Percentiles rank a stretch among this genome's conserved stretches.
phyloP scores from a whole-genome alignment of 371 early-diverging fungal species.

The Lichtheimia ornata region DNA sequence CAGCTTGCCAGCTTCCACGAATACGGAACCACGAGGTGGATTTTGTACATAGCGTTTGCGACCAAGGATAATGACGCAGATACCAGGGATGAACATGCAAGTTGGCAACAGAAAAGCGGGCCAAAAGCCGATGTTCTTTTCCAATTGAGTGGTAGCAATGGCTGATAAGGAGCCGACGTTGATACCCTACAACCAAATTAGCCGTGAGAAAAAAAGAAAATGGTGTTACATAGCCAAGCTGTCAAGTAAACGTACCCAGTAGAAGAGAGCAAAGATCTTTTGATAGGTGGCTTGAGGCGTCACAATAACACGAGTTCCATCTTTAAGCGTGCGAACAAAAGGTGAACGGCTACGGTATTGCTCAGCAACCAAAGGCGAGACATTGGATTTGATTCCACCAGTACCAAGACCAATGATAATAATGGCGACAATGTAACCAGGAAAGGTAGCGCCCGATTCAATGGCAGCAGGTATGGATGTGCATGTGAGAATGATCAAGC shows the following conservation, averaged over 20 bases:
- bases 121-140: slow-evolving; percentile 60
- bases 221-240: too few species aligned
- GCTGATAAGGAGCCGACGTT: slow-evolving; percentile 72
- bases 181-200: slow-evolving; percentile 17
- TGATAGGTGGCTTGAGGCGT: slow-evolving; percentile 33
- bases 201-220: background rate
- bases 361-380: slow-evolving; percentile 49
- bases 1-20: slow-evolving; percentile 39
- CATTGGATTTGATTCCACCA: slow-evolving; percentile 56
- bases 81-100: slow-evolving; percentile 68
- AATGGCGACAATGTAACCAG: slow-evolving; percentile 66
- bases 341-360: slow-evolving; percentile 37
- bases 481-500: slow-evolving; percentile 65
- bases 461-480: slow-evolving; percentile 64
- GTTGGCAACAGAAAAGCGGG: slow-evolving; percentile 71
- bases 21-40: slow-evolving; percentile 64
- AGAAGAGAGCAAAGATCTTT: slow-evolving; percentile 28
- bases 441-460: slow-evolving; percentile 53
- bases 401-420: slow-evolving; percentile 71
- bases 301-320: slow-evolving; percentile 25
- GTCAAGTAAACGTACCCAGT: slow-evolving; percentile 5
- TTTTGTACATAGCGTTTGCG: slow-evolving; percentile 58
- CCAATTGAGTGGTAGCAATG: slow-evolving; percentile 58
- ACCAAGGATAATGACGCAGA: slow-evolving; percentile 59
- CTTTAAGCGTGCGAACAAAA: slow-evolving; percentile 31